A percentile compares a stretch with the other conserved stretches of the same genome.
These are phyloP conservation scores for Mycena crocata DNA, from an alignment of 768 basidiomycete genomes.

Conservation along the genomic window DNA sequence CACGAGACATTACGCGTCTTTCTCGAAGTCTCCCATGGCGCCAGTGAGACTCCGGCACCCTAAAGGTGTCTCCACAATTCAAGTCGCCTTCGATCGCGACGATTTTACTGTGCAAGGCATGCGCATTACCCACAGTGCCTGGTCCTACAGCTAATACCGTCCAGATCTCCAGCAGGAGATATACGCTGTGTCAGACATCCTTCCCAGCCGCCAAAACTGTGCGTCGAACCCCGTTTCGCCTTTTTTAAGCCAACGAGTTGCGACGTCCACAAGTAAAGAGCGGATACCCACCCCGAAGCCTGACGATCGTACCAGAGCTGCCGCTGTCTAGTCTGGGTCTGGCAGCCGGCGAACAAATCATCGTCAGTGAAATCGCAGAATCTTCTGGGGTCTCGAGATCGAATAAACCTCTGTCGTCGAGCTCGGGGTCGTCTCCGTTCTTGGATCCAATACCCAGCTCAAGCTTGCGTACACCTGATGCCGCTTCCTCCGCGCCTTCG, in stretches of 20 bases:
- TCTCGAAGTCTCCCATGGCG: constrained; percentile 58
- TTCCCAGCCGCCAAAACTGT: constrained; percentile 84
- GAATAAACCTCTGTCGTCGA: constrained; percentile 39
- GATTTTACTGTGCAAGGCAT: constrained; percentile 66
- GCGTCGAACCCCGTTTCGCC: constrained; percentile 43
- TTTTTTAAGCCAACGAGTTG: constrained; percentile 17
- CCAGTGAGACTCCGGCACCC: constrained; percentile 87
- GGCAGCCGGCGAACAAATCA: constrained; percentile 84
- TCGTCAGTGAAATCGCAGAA: constrained; percentile 66
- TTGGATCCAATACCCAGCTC: constrained; percentile 20
- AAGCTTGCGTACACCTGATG: not conserved
- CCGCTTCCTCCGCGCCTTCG: constrained; percentile 22
- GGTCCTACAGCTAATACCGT: not conserved
- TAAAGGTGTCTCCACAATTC: constrained; percentile 82
- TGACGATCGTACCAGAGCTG: constrained; percentile 79
- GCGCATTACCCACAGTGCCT: not conserved
- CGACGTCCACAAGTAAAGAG: constrained; percentile 77
- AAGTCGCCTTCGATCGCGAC: constrained; percentile 67
- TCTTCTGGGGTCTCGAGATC: constrained; percentile 36
- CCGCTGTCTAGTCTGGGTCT: constrained; percentile 84
- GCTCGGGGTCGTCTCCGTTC: constrained; percentile 28
- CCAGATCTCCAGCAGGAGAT: constrained; percentile 80
- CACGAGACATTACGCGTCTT: no score
- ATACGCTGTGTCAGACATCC: constrained; percentile 72
- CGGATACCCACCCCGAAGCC: constrained; percentile 85